Percentiles rank a stretch among this genome's conserved stretches.
Evolutionary conservation across 1,284 basidiomycete species (phyloP).

Genomic region (Quambalaria eucalypti): DNA sequence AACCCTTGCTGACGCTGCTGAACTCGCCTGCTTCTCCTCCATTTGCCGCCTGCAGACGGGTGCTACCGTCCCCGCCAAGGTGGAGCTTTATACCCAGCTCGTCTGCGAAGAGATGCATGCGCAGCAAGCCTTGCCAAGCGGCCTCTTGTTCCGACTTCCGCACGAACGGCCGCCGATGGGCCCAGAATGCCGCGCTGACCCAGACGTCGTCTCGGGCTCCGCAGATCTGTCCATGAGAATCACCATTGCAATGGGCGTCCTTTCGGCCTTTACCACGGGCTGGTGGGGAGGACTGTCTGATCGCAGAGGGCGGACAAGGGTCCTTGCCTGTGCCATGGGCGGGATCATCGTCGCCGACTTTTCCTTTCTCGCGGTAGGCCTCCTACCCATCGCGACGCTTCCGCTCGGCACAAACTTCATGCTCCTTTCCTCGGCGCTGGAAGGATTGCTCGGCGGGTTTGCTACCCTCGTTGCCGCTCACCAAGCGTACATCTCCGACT

Average conservation of each 20-base stretch:
- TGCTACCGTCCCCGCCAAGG: constrained; percentile 33
- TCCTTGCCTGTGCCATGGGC: constrained; percentile 62
- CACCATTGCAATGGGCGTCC: constrained; percentile 66
- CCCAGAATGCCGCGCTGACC: constrained; percentile 21
- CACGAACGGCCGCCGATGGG: constrained; percentile 1
- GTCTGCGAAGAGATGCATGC: constrained; percentile 30
- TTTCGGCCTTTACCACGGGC: constrained; percentile 73
- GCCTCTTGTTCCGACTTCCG: neutral
- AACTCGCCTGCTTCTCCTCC: neutral
- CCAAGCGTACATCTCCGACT: constrained; percentile 62
- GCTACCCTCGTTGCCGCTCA: constrained; percentile 67
- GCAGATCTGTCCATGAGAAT: constrained; percentile 48
- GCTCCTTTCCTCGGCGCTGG: constrained; percentile 68
- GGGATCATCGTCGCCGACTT: constrained; percentile 68
- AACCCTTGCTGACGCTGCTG: no score
- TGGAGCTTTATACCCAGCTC: constrained; percentile 37
- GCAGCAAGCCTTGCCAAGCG: neutral
- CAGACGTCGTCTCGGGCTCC: constrained; percentile 21
- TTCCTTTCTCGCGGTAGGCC: constrained; percentile 10
- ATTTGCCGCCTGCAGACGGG: constrained; percentile 7
- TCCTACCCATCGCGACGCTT: constrained; percentile 19
- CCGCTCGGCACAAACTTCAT: constrained; percentile 62
- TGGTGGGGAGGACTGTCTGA: constrained; percentile 81
- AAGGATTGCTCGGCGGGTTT: constrained; percentile 79
- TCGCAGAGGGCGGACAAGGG: constrained; percentile 63